Conservation (phyloP, 805 yeast genomes). For the Pichia ethanolica region DNA sequence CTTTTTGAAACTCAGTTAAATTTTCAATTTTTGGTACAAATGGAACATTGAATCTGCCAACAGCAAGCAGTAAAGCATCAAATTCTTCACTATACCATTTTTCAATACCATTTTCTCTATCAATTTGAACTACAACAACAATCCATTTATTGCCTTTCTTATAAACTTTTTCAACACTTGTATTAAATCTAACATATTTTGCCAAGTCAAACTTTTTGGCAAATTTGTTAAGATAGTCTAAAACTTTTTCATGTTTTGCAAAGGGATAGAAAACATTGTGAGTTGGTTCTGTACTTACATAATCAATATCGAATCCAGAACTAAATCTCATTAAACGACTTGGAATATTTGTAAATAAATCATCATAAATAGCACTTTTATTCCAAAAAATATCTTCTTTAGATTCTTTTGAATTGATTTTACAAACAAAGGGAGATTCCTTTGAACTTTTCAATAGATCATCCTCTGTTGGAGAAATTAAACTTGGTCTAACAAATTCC, state of each 20-base stretch:
- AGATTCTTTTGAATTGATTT: neutral
- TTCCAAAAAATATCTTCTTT: constrained; percentile 1
- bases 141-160: constrained; percentile 28
- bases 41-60: constrained; percentile 37
- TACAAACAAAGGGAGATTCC: neutral
- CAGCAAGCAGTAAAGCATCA: constrained; percentile 35
- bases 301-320: constrained; percentile 21
- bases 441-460: neutral
- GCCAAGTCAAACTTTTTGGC: constrained; percentile 22
- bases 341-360: constrained; percentile 36
- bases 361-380: constrained; percentile 24
- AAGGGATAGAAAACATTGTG: constrained; percentile 12
- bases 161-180: constrained; percentile 26
- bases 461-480: neutral
- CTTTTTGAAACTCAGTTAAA: constrained; percentile 24
- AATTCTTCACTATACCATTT: constrained; percentile 34
- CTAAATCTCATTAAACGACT: constrained; percentile 31
- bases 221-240: constrained; percentile 13
- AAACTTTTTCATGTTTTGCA: constrained; percentile 15
- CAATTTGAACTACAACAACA: constrained; percentile 16
- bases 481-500: constrained; percentile 6
- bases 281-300: neutral
- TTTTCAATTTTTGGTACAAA: constrained; percentile 30
- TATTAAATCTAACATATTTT: constrained; percentile 27
- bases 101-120: neutral